Conservation (phyloP, 2,329 filamentous ascomycete genomes). For the Fusarium bulbicola region DNA sequence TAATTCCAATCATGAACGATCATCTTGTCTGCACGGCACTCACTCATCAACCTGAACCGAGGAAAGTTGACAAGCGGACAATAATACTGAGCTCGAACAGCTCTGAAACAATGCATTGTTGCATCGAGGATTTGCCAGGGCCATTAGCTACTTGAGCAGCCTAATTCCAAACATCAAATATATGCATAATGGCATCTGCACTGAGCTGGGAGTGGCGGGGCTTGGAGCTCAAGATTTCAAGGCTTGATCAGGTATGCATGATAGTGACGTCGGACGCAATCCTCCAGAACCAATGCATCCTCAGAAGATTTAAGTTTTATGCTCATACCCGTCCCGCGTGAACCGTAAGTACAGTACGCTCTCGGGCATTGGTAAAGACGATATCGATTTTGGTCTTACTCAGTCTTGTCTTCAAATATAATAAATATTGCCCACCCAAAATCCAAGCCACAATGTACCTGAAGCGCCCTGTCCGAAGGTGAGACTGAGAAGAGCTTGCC, state of each 20-base stretch:
- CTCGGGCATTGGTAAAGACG: background rate
- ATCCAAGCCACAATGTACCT: constrained; percentile 23
- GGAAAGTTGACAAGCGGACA: background rate
- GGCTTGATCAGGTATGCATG: constrained; percentile 11
- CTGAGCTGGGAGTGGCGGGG: background rate
- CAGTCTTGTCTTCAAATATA: background rate
- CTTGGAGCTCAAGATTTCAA: constrained; percentile 18
- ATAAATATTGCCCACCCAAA: background rate
- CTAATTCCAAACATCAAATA: background rate
- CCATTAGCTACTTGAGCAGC: background rate
- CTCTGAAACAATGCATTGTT: background rate
- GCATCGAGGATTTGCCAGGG: background rate
- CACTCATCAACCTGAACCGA: background rate
- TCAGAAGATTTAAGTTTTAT: background rate
- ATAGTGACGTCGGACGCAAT: constrained; percentile 13
- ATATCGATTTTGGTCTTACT: background rate
- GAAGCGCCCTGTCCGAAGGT: constrained; percentile 4
- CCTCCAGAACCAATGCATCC: background rate
- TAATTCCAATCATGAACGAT: background rate
- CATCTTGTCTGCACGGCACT: background rate
- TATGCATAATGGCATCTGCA: background rate
- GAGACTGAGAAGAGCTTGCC: constrained; percentile 10
- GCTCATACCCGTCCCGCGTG: background rate
- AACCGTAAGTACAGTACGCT: background rate
- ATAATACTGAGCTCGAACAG: background rate